Percentiles rank a stretch among this genome's conserved stretches.
Conservation (phyloP, 345 rosid genomes). For the Acer negundo region DNA sequence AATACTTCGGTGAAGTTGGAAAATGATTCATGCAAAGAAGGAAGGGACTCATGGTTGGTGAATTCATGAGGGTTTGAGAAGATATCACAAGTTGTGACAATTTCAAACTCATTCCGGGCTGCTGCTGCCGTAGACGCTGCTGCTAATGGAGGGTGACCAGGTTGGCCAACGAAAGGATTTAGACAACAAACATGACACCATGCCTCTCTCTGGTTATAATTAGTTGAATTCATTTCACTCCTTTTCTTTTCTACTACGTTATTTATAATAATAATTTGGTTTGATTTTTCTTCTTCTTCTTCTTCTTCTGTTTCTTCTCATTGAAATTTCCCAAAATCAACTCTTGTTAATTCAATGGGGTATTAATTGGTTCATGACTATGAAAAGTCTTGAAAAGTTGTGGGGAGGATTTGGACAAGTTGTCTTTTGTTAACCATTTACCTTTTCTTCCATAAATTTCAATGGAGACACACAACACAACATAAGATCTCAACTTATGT, state of each 20-base stretch:
- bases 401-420: neutral
- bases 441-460: slow-evolving; percentile 20
- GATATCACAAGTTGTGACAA: slow-evolving; percentile 45
- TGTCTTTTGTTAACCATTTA: slow-evolving; percentile 8
- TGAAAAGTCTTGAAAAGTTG: neutral
- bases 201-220: slow-evolving; percentile 39
- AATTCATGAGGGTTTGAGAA: slow-evolving; percentile 39
- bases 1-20: slow-evolving; percentile 46
- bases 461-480: neutral
- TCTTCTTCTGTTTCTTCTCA: neutral
- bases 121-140: slow-evolving; percentile 23
- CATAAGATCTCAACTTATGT: neutral
- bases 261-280: neutral
- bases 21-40: slow-evolving; percentile 56
- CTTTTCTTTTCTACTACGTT: neutral
- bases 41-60: slow-evolving; percentile 89
- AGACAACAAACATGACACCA: slow-evolving; percentile 61
- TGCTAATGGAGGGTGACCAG: slow-evolving; percentile 9
- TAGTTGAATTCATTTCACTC: slow-evolving; percentile 41
- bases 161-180: slow-evolving; percentile 41
- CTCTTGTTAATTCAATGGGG: neutral
- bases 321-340: neutral
- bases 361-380: slow-evolving; percentile 2
- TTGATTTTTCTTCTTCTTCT: neutral
- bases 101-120: slow-evolving; percentile 45